A percentile compares a stretch with the other conserved stretches of the same genome.
phyloP scores from a whole-genome alignment of 1,284 basidiomycete species.

The Dichomitus squalens region DNA sequence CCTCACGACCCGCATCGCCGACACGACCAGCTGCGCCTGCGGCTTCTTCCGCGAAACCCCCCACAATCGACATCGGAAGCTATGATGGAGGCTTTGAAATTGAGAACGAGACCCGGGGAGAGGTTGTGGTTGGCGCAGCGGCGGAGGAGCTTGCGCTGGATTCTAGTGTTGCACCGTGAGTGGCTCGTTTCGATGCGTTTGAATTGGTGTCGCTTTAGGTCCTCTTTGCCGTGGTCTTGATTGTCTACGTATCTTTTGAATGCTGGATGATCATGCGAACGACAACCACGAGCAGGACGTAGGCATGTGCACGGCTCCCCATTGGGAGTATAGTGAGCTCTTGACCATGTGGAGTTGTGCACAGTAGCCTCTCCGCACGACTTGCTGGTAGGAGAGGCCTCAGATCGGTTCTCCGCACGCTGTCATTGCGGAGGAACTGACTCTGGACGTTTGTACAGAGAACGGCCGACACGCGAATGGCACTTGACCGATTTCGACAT shows the following conservation, averaged over 20 bases:
- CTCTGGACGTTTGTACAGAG: slow-evolving; percentile 47
- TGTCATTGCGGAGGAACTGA: not conserved
- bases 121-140: slow-evolving; percentile 68
- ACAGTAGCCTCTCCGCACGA: too few species aligned
- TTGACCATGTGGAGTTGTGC: too few species aligned
- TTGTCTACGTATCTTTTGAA: not conserved
- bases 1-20: slow-evolving; percentile 32
- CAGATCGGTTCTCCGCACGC: not conserved
- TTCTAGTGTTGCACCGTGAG: slow-evolving; percentile 67
- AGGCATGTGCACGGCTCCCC: too few species aligned
- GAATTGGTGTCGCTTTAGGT: not conserved
- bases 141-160: slow-evolving; percentile 79
- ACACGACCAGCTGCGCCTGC: slow-evolving; percentile 18
- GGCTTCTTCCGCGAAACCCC: slow-evolving; percentile 21
- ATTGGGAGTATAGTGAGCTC: too few species aligned
- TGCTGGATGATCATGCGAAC: not conserved
- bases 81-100: slow-evolving; percentile 88
- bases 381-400: not conserved
- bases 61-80: slow-evolving; percentile 70
- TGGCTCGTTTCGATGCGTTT: slow-evolving; percentile 9
- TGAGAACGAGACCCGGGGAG: slow-evolving; percentile 71
- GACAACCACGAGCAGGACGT: too few species aligned
- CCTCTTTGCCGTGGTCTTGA: not conserved
- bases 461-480: slow-evolving; percentile 81
- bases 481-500: slow-evolving; percentile 89